Conservation (phyloP, 768 basidiomycete genomes). For the Boletus subcaerulescens region DNA sequence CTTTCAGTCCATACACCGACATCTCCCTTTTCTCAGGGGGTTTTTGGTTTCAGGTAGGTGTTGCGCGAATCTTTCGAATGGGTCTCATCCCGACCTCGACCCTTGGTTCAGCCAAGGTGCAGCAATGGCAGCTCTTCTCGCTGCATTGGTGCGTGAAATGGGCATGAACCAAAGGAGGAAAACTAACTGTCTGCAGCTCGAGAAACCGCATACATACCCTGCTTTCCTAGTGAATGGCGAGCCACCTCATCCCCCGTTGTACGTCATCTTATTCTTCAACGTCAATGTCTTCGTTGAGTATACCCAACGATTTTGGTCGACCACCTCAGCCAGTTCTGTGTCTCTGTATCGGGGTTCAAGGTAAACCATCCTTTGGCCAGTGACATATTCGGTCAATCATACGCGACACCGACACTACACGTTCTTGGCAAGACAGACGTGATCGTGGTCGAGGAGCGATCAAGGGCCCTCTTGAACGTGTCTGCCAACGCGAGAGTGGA, state of each 20-base stretch:
- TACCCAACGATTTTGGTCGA: neutral
- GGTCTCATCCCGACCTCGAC: conserved; percentile 1
- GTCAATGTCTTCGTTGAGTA: neutral
- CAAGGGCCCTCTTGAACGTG: conserved; percentile 50
- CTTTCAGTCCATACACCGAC: neutral
- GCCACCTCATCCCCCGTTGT: conserved; percentile 76
- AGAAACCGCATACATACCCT: conserved; percentile 50
- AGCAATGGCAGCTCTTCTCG: conserved; percentile 65
- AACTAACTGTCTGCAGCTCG: conserved; percentile 39
- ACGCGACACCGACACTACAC: conserved; percentile 73
- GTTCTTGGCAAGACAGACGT: conserved; percentile 76
- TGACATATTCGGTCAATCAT: conserved; percentile 48
- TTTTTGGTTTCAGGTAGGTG: conserved; percentile 73
- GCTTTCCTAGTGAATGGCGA: conserved; percentile 62
- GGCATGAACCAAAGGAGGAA: neutral
- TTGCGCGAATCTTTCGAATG: neutral
- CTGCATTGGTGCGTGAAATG: conserved; percentile 57
- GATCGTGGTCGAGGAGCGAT: conserved; percentile 69
- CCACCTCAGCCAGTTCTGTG: conserved; percentile 58
- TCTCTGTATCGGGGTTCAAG: conserved; percentile 73
- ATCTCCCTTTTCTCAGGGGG: conserved; percentile 46
- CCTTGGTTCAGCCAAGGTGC: conserved; percentile 63
- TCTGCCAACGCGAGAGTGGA: conserved; percentile 63
- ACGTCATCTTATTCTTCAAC: conserved; percentile 19
- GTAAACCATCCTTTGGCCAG: conserved; percentile 45